Evolutionary conservation across 164 flowering plant genomes (phyloP), one percentile per base, ranked within the genome.

Genomic region (Dillenia turbinata): DNA sequence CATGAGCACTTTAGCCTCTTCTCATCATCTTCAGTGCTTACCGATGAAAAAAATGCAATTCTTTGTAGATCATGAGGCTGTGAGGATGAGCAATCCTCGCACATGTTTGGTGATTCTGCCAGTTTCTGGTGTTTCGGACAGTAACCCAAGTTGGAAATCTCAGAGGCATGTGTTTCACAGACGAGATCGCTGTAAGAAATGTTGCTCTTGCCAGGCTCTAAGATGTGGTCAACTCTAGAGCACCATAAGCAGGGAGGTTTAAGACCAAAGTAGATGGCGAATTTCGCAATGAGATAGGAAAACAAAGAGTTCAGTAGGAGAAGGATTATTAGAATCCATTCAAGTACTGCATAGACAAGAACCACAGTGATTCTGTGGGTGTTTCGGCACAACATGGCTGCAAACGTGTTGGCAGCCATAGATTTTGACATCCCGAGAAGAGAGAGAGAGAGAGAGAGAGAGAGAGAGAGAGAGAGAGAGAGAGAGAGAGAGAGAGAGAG

Each of bases 31-130:
- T 68, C 71, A 67, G 10, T 5, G 0, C 22, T 57, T 60, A 47
- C 33, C 75, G 65, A 67, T 5, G 71, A 40, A 60, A 72, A 40
- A 40, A 72, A 68, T 46, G 66, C 66, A 8, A 68, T 56, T 40
- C 62, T 61, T 12, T 16, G 9, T 11, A 69, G 7, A 16, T 2
- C 15, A 50, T 33, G 17, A 3, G 19, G 46, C 14, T 6, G 58
- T 47, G 52, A 52, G 46, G 57, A 52, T 5, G 44, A 56, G 57
- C 69, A 66, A 17, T 59, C 69, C 52, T 52, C 43, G 45, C 69
- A 66, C 63, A 52, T 66, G 44, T 59, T n/a, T 46, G 52, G 63
- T 1, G 47, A 26, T 13, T 59, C 63, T 5, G 52, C 63, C 43
- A 58, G 33, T 43, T 52, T 58, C 5, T 40, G 19, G 54, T 59